These are phyloP conservation scores for Penicillium sp. DNA, from an alignment of 2,329 filamentous ascomycete species.

Conservation along the genomic window DNA sequence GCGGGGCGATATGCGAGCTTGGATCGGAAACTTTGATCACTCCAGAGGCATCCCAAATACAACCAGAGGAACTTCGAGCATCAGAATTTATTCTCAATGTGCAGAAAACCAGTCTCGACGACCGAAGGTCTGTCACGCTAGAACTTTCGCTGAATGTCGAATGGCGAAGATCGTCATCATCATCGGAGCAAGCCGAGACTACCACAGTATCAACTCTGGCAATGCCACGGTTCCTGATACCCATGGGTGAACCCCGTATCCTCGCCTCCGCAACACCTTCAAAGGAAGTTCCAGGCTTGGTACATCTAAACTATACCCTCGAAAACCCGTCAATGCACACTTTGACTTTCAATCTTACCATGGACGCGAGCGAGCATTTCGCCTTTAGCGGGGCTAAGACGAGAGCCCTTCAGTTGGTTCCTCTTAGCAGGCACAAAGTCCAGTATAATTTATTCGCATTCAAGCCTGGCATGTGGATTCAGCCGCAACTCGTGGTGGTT, in stretches of 20 bases:
- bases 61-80: slow-evolving; percentile 66
- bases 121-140: slow-evolving; percentile 69
- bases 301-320: slow-evolving; percentile 63
- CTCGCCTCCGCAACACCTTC: slow-evolving; percentile 51
- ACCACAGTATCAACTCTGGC: slow-evolving; percentile 66
- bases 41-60: slow-evolving; percentile 42
- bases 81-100: slow-evolving; percentile 69
- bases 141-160: slow-evolving; percentile 71
- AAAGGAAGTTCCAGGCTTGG: slow-evolving; percentile 27
- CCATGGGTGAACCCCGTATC: slow-evolving; percentile 81
- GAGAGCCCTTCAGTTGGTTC: slow-evolving; percentile 73
- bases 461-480: slow-evolving; percentile 61
- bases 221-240: slow-evolving; percentile 74
- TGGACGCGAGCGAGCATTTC: slow-evolving; percentile 91
- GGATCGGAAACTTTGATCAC: slow-evolving; percentile 30
- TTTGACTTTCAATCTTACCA: slow-evolving; percentile 82
- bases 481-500: slow-evolving; percentile 69
- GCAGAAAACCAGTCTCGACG: slow-evolving; percentile 75
- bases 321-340: slow-evolving; percentile 96
- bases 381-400: slow-evolving; percentile 88
- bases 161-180: slow-evolving; percentile 61
- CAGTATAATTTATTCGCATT: slow-evolving; percentile 71
- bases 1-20: slow-evolving; percentile 58
- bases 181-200: slow-evolving; percentile 23
- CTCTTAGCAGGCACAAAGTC: slow-evolving; percentile 70